A percentile compares a stretch with the other conserved stretches of the same genome.
phyloP scores from a whole-genome alignment of 2,329 filamentous ascomycete genomes.

The Alternaria dauci region DNA sequence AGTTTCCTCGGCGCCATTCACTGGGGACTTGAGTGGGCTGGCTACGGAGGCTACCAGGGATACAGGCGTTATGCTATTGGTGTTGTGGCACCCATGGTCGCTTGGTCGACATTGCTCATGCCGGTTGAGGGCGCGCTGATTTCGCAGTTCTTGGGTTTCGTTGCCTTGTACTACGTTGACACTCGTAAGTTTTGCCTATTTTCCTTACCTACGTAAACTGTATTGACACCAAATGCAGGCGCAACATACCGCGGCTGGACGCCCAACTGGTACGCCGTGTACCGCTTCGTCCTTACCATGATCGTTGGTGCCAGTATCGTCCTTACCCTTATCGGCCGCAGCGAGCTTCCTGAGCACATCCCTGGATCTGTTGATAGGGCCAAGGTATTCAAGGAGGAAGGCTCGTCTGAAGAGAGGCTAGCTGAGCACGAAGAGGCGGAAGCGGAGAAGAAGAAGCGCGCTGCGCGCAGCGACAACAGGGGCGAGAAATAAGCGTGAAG shows the following conservation, averaged over 20 bases:
- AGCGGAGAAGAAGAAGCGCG: slow-evolving; percentile 33
- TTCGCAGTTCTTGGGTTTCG: slow-evolving; percentile 84
- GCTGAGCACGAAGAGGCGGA: slow-evolving; percentile 43
- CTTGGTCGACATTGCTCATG: slow-evolving; percentile 89
- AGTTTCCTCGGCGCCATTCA: slow-evolving; percentile 94
- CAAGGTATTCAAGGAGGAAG: slow-evolving; percentile 56
- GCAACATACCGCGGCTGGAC: slow-evolving; percentile 79
- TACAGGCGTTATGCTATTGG: slow-evolving; percentile 86
- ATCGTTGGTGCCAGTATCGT: slow-evolving; percentile 86
- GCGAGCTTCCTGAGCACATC: slow-evolving; percentile 71
- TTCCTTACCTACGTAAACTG: not conserved
- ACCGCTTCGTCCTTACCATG: slow-evolving; percentile 91
- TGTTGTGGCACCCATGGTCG: slow-evolving; percentile 78
- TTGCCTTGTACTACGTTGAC: slow-evolving; percentile 85
- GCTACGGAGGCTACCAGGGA: slow-evolving; percentile 71
- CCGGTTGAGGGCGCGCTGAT: slow-evolving; percentile 86
- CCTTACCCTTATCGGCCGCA: slow-evolving; percentile 79
- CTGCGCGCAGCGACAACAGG: slow-evolving; percentile 29
- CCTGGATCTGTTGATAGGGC: slow-evolving; percentile 57
- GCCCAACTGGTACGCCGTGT: slow-evolving; percentile 84
- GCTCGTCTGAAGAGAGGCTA: slow-evolving; percentile 37
- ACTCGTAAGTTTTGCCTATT: slow-evolving; percentile 45
- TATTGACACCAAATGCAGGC: slow-evolving; percentile 37
- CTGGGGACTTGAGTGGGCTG: slow-evolving; percentile 88
- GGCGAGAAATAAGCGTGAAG: slow-evolving; percentile 10